Conservation (phyloP, 2,329 filamentous ascomycete genomes). For the Epichloe gansuensis region DNA sequence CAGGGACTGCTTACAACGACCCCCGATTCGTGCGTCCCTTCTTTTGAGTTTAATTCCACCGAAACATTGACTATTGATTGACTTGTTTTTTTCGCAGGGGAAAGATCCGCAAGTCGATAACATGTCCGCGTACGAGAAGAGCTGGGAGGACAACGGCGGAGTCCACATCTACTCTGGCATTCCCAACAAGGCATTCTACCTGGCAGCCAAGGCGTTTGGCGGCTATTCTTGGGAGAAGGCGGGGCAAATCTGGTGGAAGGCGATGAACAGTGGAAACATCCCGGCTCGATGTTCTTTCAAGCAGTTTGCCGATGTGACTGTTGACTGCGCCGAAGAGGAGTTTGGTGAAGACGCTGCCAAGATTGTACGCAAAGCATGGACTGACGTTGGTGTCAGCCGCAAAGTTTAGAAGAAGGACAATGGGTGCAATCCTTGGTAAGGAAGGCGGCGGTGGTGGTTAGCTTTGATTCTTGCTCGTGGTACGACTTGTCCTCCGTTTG, state of each 20-base stretch:
- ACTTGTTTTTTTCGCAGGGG: constrained; percentile 20
- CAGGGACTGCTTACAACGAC: constrained; percentile 41
- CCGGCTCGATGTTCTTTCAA: constrained; percentile 29
- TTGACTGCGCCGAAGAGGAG: constrained; percentile 30
- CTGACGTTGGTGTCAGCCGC: constrained; percentile 31
- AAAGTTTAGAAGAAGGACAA: constrained; percentile 9
- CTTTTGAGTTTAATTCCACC: neutral
- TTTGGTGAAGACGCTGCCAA: constrained; percentile 30
- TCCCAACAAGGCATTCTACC: constrained; percentile 45
- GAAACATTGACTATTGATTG: neutral
- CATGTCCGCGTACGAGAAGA: constrained; percentile 30
- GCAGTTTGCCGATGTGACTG: constrained; percentile 37
- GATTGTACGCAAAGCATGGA: constrained; percentile 34
- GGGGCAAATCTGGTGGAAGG: constrained; percentile 40
- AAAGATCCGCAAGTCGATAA: constrained; percentile 40
- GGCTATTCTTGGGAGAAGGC: constrained; percentile 43
- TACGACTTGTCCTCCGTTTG: neutral
- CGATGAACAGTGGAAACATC: constrained; percentile 31
- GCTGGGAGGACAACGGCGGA: constrained; percentile 36
- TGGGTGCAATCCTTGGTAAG: constrained; percentile 6
- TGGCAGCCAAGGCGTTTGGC: constrained; percentile 33
- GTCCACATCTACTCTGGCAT: constrained; percentile 46
- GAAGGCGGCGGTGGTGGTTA: neutral
- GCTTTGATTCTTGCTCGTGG: neutral
- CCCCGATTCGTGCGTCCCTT: constrained; percentile 32